phyloP scores from a whole-genome alignment of 2,329 filamentous ascomycete genomes.

The Neopestalotiopsis sp. region DNA sequence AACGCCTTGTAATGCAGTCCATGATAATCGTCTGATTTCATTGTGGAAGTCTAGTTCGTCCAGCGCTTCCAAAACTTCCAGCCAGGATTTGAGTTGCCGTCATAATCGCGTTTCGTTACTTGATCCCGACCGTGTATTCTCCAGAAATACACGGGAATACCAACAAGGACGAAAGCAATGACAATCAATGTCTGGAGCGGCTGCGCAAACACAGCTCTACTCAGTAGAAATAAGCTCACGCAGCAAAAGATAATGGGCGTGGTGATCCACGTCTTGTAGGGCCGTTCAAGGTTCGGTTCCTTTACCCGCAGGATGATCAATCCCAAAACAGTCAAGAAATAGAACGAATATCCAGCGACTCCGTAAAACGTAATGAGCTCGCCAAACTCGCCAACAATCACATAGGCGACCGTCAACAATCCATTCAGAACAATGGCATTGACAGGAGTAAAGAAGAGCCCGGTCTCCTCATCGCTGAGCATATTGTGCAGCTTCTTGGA shows the following conservation, averaged over 20 bases:
- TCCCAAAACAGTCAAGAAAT: conserved; percentile 93
- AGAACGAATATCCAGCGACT: conserved; percentile 95
- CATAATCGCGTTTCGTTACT: conserved; percentile 47
- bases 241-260: conserved; percentile 99
- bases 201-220: conserved; percentile 86
- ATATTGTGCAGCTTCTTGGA: conserved; percentile 63
- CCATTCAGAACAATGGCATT: conserved; percentile 87
- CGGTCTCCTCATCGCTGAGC: conserved; percentile 77
- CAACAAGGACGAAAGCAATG: conserved; percentile 80
- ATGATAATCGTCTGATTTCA: neutral
- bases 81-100: conserved; percentile 42
- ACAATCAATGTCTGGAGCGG: conserved; percentile 90
- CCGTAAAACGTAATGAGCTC: conserved; percentile 97
- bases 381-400: conserved; percentile 85
- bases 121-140: conserved; percentile 72
- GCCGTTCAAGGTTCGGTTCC: conserved; percentile 86
- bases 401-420: conserved; percentile 74
- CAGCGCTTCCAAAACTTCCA: conserved; percentile 67
- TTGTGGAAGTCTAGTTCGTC: conserved; percentile 19
- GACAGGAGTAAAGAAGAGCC: conserved; percentile 92
- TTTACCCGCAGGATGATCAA: conserved; percentile 87
- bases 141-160: conserved; percentile 89
- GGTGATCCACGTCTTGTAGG: conserved; percentile 95
- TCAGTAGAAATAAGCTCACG: conserved; percentile 90
- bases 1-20: conserved; percentile 3